Base-by-base conservation (phyloP, 352 stramenopile genomes). In the Globisporangium recalcitrans region DNA sequence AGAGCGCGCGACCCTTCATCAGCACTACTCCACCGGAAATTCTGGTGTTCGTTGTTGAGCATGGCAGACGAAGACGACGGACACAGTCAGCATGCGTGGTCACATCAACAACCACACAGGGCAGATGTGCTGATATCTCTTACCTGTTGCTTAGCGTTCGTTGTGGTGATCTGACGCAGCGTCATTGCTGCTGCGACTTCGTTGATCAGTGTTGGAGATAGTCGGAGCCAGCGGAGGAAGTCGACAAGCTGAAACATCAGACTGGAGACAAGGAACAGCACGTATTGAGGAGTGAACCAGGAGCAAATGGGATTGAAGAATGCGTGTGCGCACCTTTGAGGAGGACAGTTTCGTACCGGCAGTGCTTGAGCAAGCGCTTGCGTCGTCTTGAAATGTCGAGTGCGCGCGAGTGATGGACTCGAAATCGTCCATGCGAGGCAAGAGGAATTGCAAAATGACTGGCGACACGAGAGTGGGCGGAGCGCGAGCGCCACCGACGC, bases 351-450 rank as follows among this genome's bases (percentile, higher is more conserved):
- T 48, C 5, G n/a, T 19, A 19, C 7, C 13, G 9, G 19, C 40
- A 11, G 19, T 5, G 14, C 1, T 38, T 38, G 32, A 38, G 32
- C 10, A 9, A 52, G 22, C 8, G 29, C 46, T 32, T 7, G 24
- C 22, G 16, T 1, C 9, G 6, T 27, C 14, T n/a, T 34, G 48
- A 16, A 54, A 55, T 21, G 40, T 4, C n/a, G 27, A 38, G 22
- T 56, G 51, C n/a, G 51, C 51, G 4, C 11, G 27, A 42, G 51
- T 26, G 34, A 52, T 29, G 40, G 52, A 44, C 16, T 52, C 40
- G 22, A 61, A 61, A 19, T 61, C 40, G 26, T 42, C 26, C 40
- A 61, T 29, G 26, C 55, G 38, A 49, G 40, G 34, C 38, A 60
- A 4, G n/a, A 61, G 26, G n/a, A 52, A 52, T 19, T 21, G 27